These are phyloP conservation scores for Xylariaceae sp. DNA, from an alignment of 2,329 filamentous ascomycete genomes.

Conservation along the genomic window DNA sequence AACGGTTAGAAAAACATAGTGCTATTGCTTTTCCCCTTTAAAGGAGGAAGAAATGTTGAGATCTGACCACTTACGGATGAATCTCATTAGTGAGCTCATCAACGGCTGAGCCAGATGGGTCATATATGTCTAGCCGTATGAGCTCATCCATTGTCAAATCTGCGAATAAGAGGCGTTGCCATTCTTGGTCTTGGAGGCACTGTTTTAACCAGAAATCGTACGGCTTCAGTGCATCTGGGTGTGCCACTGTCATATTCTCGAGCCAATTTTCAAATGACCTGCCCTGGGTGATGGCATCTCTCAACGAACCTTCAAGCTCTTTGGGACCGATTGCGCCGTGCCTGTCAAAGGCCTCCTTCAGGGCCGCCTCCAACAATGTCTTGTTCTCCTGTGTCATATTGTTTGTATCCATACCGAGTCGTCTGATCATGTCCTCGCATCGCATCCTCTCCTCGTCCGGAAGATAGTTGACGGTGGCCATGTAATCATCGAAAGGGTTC, in stretches of 20 bases:
- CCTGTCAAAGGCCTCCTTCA: conserved; percentile 10
- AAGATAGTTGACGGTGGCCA: conserved; percentile 14
- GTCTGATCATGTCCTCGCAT: conserved; percentile 1
- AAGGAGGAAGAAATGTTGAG: too few relatives aligned
- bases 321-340: conserved; percentile 6
- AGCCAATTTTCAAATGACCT: conserved; percentile 15
- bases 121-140: conserved; percentile 11
- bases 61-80: conserved; percentile 17
- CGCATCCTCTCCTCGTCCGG: conserved; percentile 2
- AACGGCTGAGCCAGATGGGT: background rate
- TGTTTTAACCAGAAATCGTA: conserved; percentile 17
- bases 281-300: background rate
- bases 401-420: background rate
- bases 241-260: background rate
- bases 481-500: conserved; percentile 13
- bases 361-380: conserved; percentile 13
- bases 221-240: background rate
- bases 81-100: conserved; percentile 2
- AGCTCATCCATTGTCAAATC: conserved; percentile 26
- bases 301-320: conserved; percentile 7
- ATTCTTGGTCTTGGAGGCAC: conserved; percentile 23
- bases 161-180: conserved; percentile 18
- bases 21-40: too few relatives aligned
- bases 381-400: background rate
- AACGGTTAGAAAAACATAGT: too few relatives aligned